phyloP scores from a whole-genome alignment of 768 basidiomycete genomes.

The Ephemerocybe angulata region DNA sequence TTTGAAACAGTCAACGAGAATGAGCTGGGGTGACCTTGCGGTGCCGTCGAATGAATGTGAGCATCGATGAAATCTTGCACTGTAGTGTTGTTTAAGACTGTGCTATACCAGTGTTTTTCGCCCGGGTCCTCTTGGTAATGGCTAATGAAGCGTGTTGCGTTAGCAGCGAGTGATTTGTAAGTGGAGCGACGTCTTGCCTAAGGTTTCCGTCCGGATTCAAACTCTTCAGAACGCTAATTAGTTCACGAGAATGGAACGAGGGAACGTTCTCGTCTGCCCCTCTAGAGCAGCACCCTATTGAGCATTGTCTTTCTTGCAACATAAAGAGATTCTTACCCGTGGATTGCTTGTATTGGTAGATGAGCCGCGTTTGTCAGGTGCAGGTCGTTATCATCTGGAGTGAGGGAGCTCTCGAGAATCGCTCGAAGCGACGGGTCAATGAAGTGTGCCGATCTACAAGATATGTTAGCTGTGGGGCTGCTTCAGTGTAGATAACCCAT shows the following conservation, averaged over 20 bases:
- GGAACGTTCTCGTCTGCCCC: conserved; percentile 86
- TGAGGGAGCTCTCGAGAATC: conserved; percentile 70
- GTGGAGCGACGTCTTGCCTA: conserved; percentile 35
- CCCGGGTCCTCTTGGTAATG: conserved; percentile 56
- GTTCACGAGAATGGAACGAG: conserved; percentile 75
- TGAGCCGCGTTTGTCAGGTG: conserved; percentile 75
- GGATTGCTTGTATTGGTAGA: conserved; percentile 68
- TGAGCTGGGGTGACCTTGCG: conserved; percentile 5
- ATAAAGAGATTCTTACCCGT: conserved; percentile 53
- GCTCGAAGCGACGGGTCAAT: conserved; percentile 71
- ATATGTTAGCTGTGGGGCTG: background rate
- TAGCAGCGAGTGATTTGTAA: no score
- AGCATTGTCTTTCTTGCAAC: background rate
- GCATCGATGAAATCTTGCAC: conserved; percentile 57
- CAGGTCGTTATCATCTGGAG: conserved; percentile 85
- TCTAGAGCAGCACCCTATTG: no score
- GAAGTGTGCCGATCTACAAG: conserved; percentile 62
- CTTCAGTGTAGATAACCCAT: background rate
- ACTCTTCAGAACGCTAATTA: conserved; percentile 52
- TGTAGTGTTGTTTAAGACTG: conserved; percentile 49
- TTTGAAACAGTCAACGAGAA: conserved; percentile 75
- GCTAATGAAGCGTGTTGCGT: background rate
- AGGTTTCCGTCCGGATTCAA: conserved; percentile 52
- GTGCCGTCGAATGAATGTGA: conserved; percentile 10
- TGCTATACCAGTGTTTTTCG: conserved; percentile 68